Evolutionary conservation across 768 basidiomycete species (phyloP).

Genomic region (Rhodotorula kratochvilovae): DNA sequence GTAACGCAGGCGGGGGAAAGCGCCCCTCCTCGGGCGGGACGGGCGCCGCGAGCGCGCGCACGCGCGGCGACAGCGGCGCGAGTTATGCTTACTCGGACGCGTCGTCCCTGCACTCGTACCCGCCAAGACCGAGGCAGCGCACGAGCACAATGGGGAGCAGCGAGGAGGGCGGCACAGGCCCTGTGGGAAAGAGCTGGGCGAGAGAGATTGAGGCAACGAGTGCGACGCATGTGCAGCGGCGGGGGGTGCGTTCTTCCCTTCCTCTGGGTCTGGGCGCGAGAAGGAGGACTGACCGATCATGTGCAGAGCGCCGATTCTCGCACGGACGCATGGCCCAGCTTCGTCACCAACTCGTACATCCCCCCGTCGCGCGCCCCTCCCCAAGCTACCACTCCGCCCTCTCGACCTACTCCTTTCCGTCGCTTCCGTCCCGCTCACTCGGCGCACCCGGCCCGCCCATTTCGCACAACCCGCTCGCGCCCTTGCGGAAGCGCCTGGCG

Average conservation of each 20-base stretch:
- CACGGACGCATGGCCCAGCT: slow-evolving; percentile 4
- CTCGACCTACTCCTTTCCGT: slow-evolving; percentile 13
- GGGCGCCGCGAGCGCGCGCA: background rate
- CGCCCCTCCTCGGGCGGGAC: background rate
- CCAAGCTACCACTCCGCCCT: slow-evolving; percentile 14
- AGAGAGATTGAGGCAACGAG: slow-evolving; percentile 18
- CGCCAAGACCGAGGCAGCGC: slow-evolving; percentile 24
- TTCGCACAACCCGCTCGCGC: slow-evolving; percentile 22
- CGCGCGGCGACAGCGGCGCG: slow-evolving; percentile 3
- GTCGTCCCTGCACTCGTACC: slow-evolving; percentile 28
- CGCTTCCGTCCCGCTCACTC: background rate
- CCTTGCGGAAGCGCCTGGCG: slow-evolving; percentile 34
- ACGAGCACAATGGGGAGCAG: slow-evolving; percentile 2
- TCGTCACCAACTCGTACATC: slow-evolving; percentile 11
- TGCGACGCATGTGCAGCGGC: slow-evolving; percentile 18
- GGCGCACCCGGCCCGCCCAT: background rate
- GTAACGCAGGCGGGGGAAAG: background rate
- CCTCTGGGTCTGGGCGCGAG: too few species aligned
- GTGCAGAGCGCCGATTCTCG: slow-evolving; percentile 13
- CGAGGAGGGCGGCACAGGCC: slow-evolving; percentile 3
- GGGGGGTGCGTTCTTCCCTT: background rate
- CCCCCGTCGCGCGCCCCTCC: slow-evolving; percentile 16
- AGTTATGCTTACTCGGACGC: slow-evolving; percentile 18
- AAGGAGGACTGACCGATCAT: accelerated
- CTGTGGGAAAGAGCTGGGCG: slow-evolving; percentile 4